These are phyloP conservation scores for Liriodendron chinense DNA, from an alignment of 164 flowering plant species.

Conservation along the genomic window DNA sequence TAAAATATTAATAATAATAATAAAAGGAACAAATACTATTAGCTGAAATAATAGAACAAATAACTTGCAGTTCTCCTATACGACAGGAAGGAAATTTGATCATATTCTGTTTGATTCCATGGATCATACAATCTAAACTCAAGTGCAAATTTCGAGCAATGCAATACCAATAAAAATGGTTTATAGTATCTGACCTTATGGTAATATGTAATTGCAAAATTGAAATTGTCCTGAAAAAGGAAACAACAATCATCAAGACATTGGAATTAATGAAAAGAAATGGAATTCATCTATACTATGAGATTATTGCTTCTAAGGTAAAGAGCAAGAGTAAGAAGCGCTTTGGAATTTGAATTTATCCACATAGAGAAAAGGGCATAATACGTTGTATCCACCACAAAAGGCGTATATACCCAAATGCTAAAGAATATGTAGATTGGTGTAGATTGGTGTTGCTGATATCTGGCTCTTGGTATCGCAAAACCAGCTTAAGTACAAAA, in stretches of 20 bases:
- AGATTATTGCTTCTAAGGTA: not conserved
- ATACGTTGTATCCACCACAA: not conserved
- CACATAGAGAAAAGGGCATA: not conserved
- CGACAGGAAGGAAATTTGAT: not conserved
- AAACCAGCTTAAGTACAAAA: not conserved
- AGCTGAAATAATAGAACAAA: too few species aligned
- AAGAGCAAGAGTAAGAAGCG: too few species aligned
- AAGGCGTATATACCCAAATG: not conserved
- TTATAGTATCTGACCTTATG: constrained; percentile 62
- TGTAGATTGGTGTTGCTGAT: not conserved
- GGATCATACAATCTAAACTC: not conserved
- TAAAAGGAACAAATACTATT: too few species aligned
- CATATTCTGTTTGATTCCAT: not conserved
- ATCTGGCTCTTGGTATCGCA: not conserved
- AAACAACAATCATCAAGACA: constrained; percentile 3
- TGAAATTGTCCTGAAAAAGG: constrained; percentile 59
- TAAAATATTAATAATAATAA: not conserved
- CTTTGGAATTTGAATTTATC: not conserved
- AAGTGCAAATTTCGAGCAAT: not conserved
- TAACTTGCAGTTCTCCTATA: not conserved
- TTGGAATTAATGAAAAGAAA: not conserved
- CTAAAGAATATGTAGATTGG: not conserved
- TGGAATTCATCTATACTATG: not conserved
- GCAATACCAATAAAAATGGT: not conserved
- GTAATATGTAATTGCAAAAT: constrained; percentile 73